A percentile compares a stretch with the other conserved stretches of the same genome.
phyloP scores from a whole-genome alignment of 768 basidiomycete species.

The Boletus subparvulus region DNA sequence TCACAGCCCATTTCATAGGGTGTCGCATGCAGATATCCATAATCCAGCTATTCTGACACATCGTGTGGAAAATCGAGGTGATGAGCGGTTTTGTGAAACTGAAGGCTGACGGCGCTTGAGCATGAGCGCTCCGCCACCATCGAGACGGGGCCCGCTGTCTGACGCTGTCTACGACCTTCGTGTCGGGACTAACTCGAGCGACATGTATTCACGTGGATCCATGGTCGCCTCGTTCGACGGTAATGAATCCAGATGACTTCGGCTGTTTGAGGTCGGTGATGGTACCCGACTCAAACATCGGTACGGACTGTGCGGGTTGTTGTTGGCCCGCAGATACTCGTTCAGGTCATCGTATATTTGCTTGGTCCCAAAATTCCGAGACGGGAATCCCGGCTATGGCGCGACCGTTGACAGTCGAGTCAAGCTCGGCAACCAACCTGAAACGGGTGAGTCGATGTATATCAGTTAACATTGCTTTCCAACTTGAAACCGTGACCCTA shows the following conservation, averaged over 20 bases:
- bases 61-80: neutral
- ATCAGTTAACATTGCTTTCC: neutral
- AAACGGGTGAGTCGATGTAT: neutral
- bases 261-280: slow-evolving; percentile 6
- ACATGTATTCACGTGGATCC: neutral
- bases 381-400: neutral
- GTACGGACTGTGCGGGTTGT: neutral
- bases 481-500: neutral
- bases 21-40: neutral
- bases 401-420: neutral
- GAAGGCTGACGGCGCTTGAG: neutral
- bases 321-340: neutral
- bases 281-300: neutral
- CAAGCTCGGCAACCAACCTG: neutral
- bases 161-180: neutral
- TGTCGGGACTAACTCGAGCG: neutral
- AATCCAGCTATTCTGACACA: neutral
- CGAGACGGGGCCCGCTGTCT: neutral
- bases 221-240: neutral
- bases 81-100: neutral
- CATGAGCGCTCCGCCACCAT: neutral
- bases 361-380: neutral
- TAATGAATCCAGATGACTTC: neutral
- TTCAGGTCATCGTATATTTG: neutral
- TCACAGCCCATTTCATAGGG: neutral